These are phyloP conservation scores for Hibiscus syriacus DNA, from an alignment of 345 rosid species.

Conservation along the genomic window DNA sequence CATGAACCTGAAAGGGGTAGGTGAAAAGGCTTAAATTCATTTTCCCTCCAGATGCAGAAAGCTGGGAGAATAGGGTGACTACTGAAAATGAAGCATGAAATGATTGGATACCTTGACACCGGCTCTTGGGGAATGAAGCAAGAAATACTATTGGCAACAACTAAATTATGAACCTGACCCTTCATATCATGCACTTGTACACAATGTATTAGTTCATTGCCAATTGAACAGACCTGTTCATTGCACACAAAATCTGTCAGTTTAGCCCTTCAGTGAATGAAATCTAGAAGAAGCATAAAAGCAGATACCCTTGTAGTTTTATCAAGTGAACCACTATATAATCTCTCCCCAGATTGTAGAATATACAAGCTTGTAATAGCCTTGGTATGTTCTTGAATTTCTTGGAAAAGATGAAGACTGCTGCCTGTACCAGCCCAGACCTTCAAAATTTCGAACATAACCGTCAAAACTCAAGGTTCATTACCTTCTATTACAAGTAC, in stretches of 20 bases:
- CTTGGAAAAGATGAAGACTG: constrained; percentile 56
- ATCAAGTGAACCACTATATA: constrained; percentile 64
- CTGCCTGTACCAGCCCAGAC: constrained; percentile 68
- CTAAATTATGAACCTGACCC: constrained; percentile 52
- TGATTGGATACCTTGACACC: constrained; percentile 51
- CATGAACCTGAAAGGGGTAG: constrained; percentile 33
- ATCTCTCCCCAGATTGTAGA: constrained; percentile 42
- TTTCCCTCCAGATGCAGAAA: background rate
- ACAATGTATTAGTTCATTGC: constrained; percentile 29
- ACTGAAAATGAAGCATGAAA: background rate
- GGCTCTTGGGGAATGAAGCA: constrained; percentile 64
- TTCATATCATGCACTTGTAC: constrained; percentile 56
- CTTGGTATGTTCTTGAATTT: constrained; percentile 48
- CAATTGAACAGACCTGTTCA: constrained; percentile 50
- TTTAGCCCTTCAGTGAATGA: background rate
- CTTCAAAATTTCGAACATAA: constrained; percentile 25
- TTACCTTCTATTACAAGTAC: background rate
- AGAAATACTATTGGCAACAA: no score
- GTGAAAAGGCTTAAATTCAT: background rate
- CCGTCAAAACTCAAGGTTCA: constrained; percentile 4
- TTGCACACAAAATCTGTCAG: background rate
- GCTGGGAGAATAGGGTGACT: background rate
- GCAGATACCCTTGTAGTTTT: constrained; percentile 46
- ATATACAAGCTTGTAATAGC: constrained; percentile 54
- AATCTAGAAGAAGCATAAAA: background rate